Percentiles rank a stretch among this genome's conserved stretches.
phyloP scores from a whole-genome alignment of 2,329 filamentous ascomycete genomes.

The Neofusicoccum sp. region DNA sequence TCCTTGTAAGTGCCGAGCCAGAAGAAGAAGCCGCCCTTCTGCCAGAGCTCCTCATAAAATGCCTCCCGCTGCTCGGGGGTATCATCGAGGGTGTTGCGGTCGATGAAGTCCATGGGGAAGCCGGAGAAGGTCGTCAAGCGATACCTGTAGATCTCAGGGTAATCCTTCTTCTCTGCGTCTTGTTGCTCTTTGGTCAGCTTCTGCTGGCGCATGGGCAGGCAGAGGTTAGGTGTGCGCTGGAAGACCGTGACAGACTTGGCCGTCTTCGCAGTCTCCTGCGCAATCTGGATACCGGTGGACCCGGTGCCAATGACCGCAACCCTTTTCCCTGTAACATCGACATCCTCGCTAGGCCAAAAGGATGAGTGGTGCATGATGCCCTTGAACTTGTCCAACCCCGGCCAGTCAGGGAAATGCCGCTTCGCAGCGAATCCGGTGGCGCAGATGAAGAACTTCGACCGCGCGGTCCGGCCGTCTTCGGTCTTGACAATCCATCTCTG shows the following conservation, averaged over 20 bases:
- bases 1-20: conserved; percentile 46
- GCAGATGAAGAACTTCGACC: conserved; percentile 52
- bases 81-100: conserved; percentile 54
- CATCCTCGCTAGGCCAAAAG: conserved; percentile 58
- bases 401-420: conserved; percentile 60
- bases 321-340: conserved; percentile 59
- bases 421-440: conserved; percentile 60
- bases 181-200: conserved; percentile 53
- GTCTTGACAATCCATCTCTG: conserved; percentile 54
- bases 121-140: conserved; percentile 51
- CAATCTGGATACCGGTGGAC: conserved; percentile 63
- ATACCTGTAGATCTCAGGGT: conserved; percentile 50
- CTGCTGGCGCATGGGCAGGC: conserved; percentile 59
- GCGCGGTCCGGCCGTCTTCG: conserved; percentile 51
- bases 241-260: conserved; percentile 58
- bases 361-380: conserved; percentile 60
- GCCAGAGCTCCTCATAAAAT: conserved; percentile 44
- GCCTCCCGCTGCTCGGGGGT: conserved; percentile 42
- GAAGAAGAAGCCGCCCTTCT: conserved; percentile 41
- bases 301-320: conserved; percentile 65
- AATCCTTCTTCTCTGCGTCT: conserved; percentile 41
- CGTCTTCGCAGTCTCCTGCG: conserved; percentile 58
- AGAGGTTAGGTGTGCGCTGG: conserved; percentile 66
- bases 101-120: conserved; percentile 56
- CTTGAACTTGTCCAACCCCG: conserved; percentile 59